These are phyloP conservation scores for Trametes meyenii DNA, from an alignment of 768 basidiomycete species.

Conservation along the genomic window DNA sequence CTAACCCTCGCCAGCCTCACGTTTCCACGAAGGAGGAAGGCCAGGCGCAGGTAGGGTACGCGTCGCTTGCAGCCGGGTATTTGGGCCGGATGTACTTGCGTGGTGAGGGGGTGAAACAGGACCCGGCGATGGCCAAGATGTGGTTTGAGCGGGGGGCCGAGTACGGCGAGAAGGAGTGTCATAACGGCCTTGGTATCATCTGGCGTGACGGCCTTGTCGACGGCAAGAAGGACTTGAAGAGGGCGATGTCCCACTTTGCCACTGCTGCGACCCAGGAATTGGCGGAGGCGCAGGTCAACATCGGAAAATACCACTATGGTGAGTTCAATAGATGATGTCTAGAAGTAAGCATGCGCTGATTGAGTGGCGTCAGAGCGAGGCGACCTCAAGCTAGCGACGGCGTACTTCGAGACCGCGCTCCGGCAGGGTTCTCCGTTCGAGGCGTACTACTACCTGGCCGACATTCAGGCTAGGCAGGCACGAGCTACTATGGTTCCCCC, in stretches of 20 bases:
- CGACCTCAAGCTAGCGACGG: constrained; percentile 65
- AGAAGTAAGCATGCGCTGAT: not conserved
- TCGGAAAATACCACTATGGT: constrained; percentile 82
- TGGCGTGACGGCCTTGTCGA: constrained; percentile 85
- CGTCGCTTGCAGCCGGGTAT: constrained; percentile 83
- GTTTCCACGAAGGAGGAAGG: constrained; percentile 30
- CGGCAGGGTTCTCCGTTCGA: constrained; percentile 91
- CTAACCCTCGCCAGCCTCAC: constrained; percentile 47
- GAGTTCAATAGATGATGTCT: constrained; percentile 20
- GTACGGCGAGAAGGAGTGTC: constrained; percentile 83
- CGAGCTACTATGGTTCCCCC: constrained; percentile 45
- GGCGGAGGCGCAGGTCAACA: constrained; percentile 89
- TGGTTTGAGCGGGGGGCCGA: constrained; percentile 92
- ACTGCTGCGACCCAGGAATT: constrained; percentile 86
- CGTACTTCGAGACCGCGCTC: constrained; percentile 83
- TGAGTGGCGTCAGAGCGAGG: constrained; percentile 54
- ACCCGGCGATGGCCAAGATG: constrained; percentile 76
- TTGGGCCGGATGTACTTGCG: constrained; percentile 92
- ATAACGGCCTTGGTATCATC: constrained; percentile 90
- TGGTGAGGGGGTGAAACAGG: constrained; percentile 86
- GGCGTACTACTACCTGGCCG: constrained; percentile 91
- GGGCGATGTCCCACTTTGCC: constrained; percentile 68
- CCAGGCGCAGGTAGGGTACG: constrained; percentile 48
- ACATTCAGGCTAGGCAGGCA: constrained; percentile 69
- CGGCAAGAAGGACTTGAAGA: constrained; percentile 61